Base-by-base conservation (phyloP, 495 filamentous ascomycete genomes). In the Chaetomidium leptoderma region DNA sequence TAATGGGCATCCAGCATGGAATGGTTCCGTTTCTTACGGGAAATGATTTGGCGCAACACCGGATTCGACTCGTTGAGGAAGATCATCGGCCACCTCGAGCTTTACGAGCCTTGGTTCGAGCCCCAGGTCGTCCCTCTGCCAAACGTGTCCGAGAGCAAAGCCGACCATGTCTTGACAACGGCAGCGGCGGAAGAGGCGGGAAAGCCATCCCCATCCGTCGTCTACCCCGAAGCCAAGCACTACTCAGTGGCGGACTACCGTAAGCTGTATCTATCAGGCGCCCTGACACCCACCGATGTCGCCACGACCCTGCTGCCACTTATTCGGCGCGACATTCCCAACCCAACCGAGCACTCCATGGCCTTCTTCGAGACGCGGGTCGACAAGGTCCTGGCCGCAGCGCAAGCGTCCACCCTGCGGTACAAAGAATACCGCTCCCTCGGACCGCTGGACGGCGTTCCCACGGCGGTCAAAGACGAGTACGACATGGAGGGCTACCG, bases 371-470 rank as follows among this genome's bases (percentile, higher is more conserved):
- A 82, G 29, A 78, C 79, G 29, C 75, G 82, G 24, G 74, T 74
- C 8, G 83, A 88, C 1, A 69, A 73, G 29, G 80, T 88, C 17
- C 72, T 80, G n/a, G 74, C 77, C 23, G 85, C 86, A 3, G 90
- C 90, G 4, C 76, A 77, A 57, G 85, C 74, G 3, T 88, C 86
- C 0, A 86, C 86, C 2, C 64, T 75, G 55, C 72, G 89, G 40
- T 92, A 87, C 62, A 78, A 79, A 60, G 73, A 81, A 26, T 84
- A 83, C 3, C 76, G 76, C 33, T 71, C 86, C 4, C 71, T 87
- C 0, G 79, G 86, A 1, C 74, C 85, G 0, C 74, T 95, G 3
- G 91, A 95, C 60, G 91, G 91, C 16, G 78, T 96, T 9, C 90
- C 89, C 24, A 66, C 74, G n/a, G 71, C 66, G 2, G 65, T 72